These are phyloP conservation scores for Paramecium sonneborni DNA, from an alignment of 73 alveolate genomes.

Conservation along the genomic window DNA sequence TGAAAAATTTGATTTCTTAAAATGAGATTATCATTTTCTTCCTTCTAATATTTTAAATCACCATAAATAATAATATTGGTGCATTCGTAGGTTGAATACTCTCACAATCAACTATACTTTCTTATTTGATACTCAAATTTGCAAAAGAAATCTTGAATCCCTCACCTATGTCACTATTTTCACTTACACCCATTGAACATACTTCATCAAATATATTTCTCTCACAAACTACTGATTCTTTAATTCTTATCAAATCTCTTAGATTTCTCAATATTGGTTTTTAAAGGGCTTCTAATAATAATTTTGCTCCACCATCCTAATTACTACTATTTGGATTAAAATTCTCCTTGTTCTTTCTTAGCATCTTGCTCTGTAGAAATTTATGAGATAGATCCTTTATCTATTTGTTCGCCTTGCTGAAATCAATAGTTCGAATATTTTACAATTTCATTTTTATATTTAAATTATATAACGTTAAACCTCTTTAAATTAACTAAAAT, in stretches of 20 bases:
- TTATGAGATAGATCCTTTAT: conserved; percentile 16
- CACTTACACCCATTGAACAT: neutral
- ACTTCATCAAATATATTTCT: neutral
- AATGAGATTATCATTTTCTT: neutral
- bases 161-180: neutral
- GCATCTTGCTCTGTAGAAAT: neutral
- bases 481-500: neutral
- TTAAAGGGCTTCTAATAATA: neutral
- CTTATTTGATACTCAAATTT: neutral
- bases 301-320: neutral
- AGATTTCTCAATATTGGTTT: neutral
- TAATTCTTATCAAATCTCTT: neutral
- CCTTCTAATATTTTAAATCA: neutral
- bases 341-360: conserved; percentile 25
- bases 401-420: conserved; percentile 11
- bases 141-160: conserved; percentile 32
- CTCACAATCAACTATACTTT: neutral
- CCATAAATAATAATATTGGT: neutral
- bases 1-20: neutral
- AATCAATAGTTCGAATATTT: neutral
- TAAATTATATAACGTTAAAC: conserved; percentile 22
- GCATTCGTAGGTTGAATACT: conserved; percentile 29
- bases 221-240: conserved; percentile 9
- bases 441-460: neutral
- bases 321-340: neutral